Conservation (phyloP, 345 rosid genomes). For the Balakata baccata region DNA sequence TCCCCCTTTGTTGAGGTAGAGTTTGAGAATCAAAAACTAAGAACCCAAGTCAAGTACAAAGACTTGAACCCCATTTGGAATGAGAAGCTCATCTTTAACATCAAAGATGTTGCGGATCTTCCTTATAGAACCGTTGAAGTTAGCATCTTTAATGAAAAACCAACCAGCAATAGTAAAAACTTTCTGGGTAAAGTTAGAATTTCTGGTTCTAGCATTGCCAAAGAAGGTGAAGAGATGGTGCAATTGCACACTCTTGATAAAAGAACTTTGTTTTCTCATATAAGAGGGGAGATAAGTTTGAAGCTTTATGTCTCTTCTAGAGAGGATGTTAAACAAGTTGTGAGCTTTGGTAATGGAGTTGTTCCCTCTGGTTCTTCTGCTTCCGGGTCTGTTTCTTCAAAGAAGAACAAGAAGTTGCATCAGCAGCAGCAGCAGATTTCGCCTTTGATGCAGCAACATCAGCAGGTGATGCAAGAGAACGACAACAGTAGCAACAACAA, state of each 20-base stretch:
- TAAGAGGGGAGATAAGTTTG: conserved; percentile 60
- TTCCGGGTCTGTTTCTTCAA: conserved; percentile 25
- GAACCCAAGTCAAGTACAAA: conserved; percentile 52
- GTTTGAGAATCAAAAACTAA: conserved; percentile 55
- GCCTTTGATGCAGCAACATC: conserved; percentile 37
- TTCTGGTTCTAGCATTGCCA: conserved; percentile 42
- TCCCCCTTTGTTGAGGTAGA: conserved; percentile 70
- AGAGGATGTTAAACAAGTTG: conserved; percentile 27
- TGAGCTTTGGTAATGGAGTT: conserved; percentile 25
- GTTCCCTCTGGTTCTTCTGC: conserved; percentile 14
- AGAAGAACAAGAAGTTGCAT: conserved; percentile 52
- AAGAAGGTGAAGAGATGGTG: conserved; percentile 45
- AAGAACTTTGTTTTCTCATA: conserved; percentile 64
- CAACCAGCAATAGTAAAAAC: conserved; percentile 50
- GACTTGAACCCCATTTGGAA: conserved; percentile 80
- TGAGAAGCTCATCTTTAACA: conserved; percentile 59
- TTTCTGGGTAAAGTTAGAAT: conserved; percentile 67
- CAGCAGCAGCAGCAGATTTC: conserved; percentile 31
- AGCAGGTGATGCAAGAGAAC: conserved; percentile 27
- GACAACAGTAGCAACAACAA: conserved; percentile 25
- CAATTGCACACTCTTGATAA: conserved; percentile 62
- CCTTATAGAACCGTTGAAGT: conserved; percentile 53
- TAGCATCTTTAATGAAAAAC: conserved; percentile 56
- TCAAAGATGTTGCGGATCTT: conserved; percentile 46
- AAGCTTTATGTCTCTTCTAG: conserved; percentile 45